These are phyloP conservation scores for Sugiyamaella novakii DNA, from an alignment of 1,139 yeast genomes.

Conservation along the genomic window DNA sequence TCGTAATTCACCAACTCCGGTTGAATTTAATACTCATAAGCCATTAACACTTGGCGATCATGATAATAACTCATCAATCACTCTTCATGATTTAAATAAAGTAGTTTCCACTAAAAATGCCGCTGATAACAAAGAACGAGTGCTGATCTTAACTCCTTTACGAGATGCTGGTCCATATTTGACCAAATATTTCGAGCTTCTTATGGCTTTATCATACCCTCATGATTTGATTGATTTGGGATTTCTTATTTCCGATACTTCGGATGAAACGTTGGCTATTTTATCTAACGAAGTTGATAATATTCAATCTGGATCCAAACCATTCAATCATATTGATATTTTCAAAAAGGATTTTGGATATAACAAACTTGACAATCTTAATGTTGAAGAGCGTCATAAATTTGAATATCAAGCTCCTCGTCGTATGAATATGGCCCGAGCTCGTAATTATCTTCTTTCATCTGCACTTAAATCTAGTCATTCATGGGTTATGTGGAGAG, in stretches of 20 bases:
- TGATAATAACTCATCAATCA: conserved; percentile 35
- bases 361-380: conserved; percentile 69
- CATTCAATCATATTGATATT: conserved; percentile 71
- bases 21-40: conserved; percentile 33
- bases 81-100: conserved; percentile 50
- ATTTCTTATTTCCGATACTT: conserved; percentile 77
- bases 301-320: conserved; percentile 42
- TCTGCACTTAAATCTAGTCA: conserved; percentile 80
- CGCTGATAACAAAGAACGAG: conserved; percentile 59
- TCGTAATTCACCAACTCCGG: conserved; percentile 35
- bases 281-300: conserved; percentile 51
- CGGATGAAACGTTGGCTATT: conserved; percentile 67
- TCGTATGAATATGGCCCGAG: conserved; percentile 85
- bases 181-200: conserved; percentile 79
- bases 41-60: conserved; percentile 22
- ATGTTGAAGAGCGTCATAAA: conserved; percentile 68
- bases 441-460: conserved; percentile 83
- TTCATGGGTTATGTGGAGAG: conserved; percentile 95
- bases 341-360: conserved; percentile 86
- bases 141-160: conserved; percentile 73
- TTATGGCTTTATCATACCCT: conserved; percentile 84
- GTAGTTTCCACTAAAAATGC: conserved; percentile 54
- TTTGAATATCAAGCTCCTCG: conserved; percentile 89
- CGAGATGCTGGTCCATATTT: conserved; percentile 80
- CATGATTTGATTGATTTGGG: conserved; percentile 81